Percentiles rank a stretch among this genome's conserved stretches.
phyloP scores from a whole-genome alignment of 257 asterid species.

The Rehmannia glutinosa region DNA sequence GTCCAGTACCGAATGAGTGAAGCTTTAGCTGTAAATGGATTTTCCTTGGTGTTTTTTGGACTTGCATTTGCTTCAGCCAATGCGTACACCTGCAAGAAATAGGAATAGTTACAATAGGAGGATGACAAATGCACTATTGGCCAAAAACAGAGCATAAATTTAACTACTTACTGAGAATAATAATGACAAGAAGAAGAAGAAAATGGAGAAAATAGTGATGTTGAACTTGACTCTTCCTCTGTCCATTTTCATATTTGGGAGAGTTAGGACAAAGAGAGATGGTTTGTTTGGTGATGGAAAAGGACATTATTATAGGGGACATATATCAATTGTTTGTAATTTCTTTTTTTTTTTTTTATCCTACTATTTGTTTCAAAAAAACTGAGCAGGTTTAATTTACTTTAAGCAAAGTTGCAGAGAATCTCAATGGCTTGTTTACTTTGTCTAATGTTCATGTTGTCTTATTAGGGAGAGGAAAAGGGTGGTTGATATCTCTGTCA shows the following conservation, averaged over 20 bases:
- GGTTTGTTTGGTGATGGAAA: constrained; percentile 25
- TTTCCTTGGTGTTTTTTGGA: constrained; percentile 24
- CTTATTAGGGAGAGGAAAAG: constrained; percentile 10
- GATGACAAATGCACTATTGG: background rate
- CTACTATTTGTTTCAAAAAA: background rate
- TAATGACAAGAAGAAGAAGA: constrained; percentile 44
- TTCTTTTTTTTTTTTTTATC: background rate
- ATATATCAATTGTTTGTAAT: background rate
- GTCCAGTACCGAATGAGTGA: constrained; percentile 68
- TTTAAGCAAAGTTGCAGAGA: constrained; percentile 28
- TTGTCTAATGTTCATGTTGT: constrained; percentile 13
- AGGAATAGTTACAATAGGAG: background rate
- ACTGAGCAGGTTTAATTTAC: background rate
- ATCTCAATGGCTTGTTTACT: constrained; percentile 6
- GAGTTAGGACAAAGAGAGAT: constrained; percentile 19
- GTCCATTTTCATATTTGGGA: constrained; percentile 50
- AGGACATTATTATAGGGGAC: constrained; percentile 39
- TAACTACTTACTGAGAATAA: constrained; percentile 44
- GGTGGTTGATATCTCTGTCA: constrained; percentile 19
- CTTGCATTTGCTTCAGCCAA: constrained; percentile 19
- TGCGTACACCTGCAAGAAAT: constrained; percentile 41
- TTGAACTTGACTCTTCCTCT: constrained; percentile 38
- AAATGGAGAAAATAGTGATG: constrained; percentile 23
- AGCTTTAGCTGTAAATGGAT: constrained; percentile 67
- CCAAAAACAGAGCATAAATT: constrained; percentile 17